Evolutionary conservation across 352 stramenopile species (phyloP).

Genomic region (Discostella stelligera): DNA sequence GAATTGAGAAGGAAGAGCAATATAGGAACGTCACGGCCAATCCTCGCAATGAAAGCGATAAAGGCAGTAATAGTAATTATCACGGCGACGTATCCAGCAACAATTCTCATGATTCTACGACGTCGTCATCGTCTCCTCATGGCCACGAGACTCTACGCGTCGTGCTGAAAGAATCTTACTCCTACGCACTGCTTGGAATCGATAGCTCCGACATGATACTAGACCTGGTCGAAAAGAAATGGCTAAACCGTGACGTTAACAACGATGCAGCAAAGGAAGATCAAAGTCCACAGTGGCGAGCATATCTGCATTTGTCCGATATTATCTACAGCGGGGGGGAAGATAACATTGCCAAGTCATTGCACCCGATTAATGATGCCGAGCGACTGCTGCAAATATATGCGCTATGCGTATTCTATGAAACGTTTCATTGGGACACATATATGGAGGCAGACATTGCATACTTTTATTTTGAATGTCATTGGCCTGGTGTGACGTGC

Average conservation of each 20-base stretch:
- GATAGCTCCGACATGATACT: neutral
- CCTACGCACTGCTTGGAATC: constrained; percentile 5
- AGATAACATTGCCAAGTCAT: neutral
- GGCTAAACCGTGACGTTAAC: constrained; percentile 5
- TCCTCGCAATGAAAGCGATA: neutral
- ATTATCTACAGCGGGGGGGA: neutral
- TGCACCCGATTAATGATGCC: constrained; percentile 6
- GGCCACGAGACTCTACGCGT: constrained; percentile 17
- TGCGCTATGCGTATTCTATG: constrained; percentile 29
- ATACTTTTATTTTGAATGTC: constrained; percentile 3
- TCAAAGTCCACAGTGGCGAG: constrained; percentile 21
- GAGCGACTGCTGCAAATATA: constrained; percentile 37
- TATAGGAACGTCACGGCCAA: constrained; percentile 8
- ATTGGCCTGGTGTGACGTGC: constrained; percentile 6
- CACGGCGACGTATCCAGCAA: neutral
- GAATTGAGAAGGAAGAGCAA: constrained; percentile 20
- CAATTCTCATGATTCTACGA: neutral
- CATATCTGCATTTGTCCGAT: constrained; percentile 21
- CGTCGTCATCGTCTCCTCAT: neutral
- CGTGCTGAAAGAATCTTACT: constrained; percentile 25
- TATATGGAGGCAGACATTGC: neutral
- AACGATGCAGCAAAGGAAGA: neutral
- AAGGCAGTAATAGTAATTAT: neutral
- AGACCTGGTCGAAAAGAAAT: neutral
- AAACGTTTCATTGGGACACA: constrained; percentile 5